A percentile compares a stretch with the other conserved stretches of the same genome.
These are phyloP conservation scores for Fusarium sp. DNA, from an alignment of 2,329 filamentous ascomycete genomes.

Conservation along the genomic window DNA sequence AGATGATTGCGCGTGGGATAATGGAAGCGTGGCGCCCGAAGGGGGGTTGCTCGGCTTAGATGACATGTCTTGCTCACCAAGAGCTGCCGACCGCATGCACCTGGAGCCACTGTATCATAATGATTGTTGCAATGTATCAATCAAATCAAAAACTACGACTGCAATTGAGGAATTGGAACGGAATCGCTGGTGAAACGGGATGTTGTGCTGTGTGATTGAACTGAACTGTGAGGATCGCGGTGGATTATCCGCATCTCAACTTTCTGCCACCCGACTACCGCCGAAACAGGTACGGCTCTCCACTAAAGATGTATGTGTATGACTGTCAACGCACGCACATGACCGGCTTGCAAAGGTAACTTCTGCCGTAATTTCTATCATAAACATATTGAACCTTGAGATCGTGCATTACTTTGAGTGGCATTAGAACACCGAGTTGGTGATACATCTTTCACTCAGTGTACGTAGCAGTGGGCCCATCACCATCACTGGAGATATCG, in stretches of 20 bases:
- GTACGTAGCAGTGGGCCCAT: constrained; percentile 35
- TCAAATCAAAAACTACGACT: constrained; percentile 39
- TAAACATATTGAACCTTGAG: not conserved
- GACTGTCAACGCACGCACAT: constrained; percentile 16
- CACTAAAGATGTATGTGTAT: constrained; percentile 24
- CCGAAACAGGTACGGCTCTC: constrained; percentile 39
- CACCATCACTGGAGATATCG: constrained; percentile 20
- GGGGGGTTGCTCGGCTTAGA: constrained; percentile 39
- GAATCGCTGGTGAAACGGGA: constrained; percentile 10
- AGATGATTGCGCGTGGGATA: constrained; percentile 45
- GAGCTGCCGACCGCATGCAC: constrained; percentile 44
- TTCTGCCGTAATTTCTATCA: not conserved
- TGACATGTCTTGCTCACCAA: constrained; percentile 41
- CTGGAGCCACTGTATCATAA: constrained; percentile 53
- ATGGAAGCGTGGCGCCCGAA: constrained; percentile 36
- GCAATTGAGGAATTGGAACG: constrained; percentile 21
- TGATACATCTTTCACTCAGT: constrained; percentile 13
- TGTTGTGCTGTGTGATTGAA: constrained; percentile 19
- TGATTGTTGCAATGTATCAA: constrained; percentile 52
- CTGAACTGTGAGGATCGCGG: constrained; percentile 5
- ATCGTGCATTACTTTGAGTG: not conserved
- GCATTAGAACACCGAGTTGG: not conserved
- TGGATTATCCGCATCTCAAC: constrained; percentile 31
- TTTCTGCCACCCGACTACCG: constrained; percentile 46
- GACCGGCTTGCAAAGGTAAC: constrained; percentile 7